Base-by-base conservation (phyloP, 2,329 filamentous ascomycete species). In the Fusarium solani-melongenae region DNA sequence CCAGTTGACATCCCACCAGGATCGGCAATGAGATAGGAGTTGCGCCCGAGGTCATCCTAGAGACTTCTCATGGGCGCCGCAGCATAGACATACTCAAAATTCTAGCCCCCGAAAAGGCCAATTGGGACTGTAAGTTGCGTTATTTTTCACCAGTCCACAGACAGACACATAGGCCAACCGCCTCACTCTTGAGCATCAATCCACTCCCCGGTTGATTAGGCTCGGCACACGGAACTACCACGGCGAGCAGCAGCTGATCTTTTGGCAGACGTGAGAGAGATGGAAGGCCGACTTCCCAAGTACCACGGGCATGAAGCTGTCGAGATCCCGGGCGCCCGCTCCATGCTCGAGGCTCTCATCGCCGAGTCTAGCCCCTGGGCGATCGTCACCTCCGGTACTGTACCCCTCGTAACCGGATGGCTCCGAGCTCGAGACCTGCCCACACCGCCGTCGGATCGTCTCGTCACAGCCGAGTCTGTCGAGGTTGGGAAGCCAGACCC, bases 11-110 rank as follows among this genome's bases (percentile, higher is more conserved):
- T 36, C 56, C 55, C 33, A 17, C 56, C 78, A 94, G 92, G n/a
- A 89, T 95, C 73, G 95, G 93, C 58, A 88, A 89, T 11, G 94
- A 98, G 80, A 92, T 98, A 78, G 94, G 94, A 27, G 92, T 98
- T 24, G 90, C 94, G 74, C 93, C 94, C n/a, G 88, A 92, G 56
- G 89, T 92, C 53, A 98, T 99, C 77, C 88, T 98, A 29, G 89
- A 94, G 78, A 97, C 94, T 11, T 98, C 95, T 6, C 96, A 99
- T 83, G 96, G 96, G 70, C 91, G 96, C 68, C 88, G 96, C 67
- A 94, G 92, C 75, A 98, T 98, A 78, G 96, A 99, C 78, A 91
- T 93, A 4, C 87, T 99, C 67, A 90, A 90, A 81, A 86, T 95
- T 31, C 89, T 98, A 67, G 92, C 94, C 71, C 93, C 94, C 17